Evolutionary conservation across 495 filamentous ascomycete genomes (phyloP).

Genomic region (Massariosphaeria phaeospora): DNA sequence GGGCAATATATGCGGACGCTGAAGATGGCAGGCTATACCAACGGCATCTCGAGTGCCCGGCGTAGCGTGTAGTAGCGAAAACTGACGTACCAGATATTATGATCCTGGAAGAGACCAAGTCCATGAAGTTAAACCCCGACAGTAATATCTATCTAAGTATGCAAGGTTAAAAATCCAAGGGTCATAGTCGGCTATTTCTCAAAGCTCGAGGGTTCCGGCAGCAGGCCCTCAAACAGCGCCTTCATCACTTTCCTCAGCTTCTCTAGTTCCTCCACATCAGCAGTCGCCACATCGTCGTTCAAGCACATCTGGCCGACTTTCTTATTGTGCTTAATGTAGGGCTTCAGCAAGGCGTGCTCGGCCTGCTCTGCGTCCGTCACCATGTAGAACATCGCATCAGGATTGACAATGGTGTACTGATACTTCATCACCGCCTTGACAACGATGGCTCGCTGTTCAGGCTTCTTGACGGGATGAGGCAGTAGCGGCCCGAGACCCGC

Average conservation of each 20-base stretch:
- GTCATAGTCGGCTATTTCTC: slow-evolving; percentile 4
- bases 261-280: slow-evolving; percentile 20
- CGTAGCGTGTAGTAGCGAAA: too few species aligned
- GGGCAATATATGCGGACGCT: too few species aligned
- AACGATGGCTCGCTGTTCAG: slow-evolving; percentile 36
- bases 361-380: slow-evolving; percentile 46
- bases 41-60: too few species aligned
- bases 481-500: slow-evolving; percentile 40
- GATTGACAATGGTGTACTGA: slow-evolving; percentile 42
- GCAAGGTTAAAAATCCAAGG: too few species aligned
- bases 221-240: slow-evolving; percentile 21
- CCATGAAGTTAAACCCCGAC: too few species aligned
- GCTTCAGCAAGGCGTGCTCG: slow-evolving; percentile 38
- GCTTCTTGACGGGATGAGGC: slow-evolving; percentile 32
- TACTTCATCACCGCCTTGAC: slow-evolving; percentile 43
- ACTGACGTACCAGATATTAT: too few species aligned
- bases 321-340: slow-evolving; percentile 35
- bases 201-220: slow-evolving; percentile 25
- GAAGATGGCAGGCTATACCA: too few species aligned
- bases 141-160: too few species aligned
- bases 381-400: slow-evolving; percentile 46
- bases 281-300: slow-evolving; percentile 42
- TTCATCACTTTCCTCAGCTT: slow-evolving; percentile 23
- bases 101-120: too few species aligned
- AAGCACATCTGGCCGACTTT: slow-evolving; percentile 42